Evolutionary conservation across 1,139 yeast species (phyloP).

Genomic region (Magnusiomyces ingens): DNA sequence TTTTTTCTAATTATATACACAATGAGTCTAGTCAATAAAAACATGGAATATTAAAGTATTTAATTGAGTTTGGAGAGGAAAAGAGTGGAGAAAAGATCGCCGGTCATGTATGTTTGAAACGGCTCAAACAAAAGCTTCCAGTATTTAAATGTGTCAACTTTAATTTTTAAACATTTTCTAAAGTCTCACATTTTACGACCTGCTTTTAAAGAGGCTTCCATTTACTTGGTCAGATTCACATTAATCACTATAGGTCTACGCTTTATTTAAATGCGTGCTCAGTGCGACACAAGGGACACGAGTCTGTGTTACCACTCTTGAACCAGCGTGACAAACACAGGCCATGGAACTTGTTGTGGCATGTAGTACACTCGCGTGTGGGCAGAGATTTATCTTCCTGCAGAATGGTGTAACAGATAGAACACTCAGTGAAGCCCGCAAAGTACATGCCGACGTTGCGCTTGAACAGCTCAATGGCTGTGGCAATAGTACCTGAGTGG

Average conservation of each 20-base stretch:
- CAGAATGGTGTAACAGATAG: slow-evolving; percentile 85
- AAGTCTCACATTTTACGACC: too few species aligned
- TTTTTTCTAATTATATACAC: background rate
- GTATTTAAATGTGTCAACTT: too few species aligned
- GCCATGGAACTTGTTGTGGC: slow-evolving; percentile 93
- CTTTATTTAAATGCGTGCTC: slow-evolving; percentile 38
- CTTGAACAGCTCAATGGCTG: slow-evolving; percentile 75
- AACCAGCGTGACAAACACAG: slow-evolving; percentile 97
- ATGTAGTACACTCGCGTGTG: slow-evolving; percentile 77
- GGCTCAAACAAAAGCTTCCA: too few species aligned
- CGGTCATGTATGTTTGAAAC: too few species aligned
- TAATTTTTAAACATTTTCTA: too few species aligned
- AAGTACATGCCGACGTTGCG: slow-evolving; percentile 77
- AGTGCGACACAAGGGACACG: slow-evolving; percentile 91
- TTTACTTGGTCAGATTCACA: too few species aligned
- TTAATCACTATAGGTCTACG: too few species aligned
- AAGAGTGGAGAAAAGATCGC: too few species aligned
- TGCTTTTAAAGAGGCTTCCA: too few species aligned
- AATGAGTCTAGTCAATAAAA: too few species aligned
- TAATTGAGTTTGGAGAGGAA: too few species aligned
- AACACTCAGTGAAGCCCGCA: slow-evolving; percentile 88
- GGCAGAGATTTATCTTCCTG: slow-evolving; percentile 92
- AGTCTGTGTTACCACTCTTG: slow-evolving; percentile 82
- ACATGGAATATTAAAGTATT: background rate
- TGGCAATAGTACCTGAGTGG: slow-evolving; percentile 50